Base-by-base conservation (phyloP, 441 rosid species). In the Mallotus japonicus region DNA sequence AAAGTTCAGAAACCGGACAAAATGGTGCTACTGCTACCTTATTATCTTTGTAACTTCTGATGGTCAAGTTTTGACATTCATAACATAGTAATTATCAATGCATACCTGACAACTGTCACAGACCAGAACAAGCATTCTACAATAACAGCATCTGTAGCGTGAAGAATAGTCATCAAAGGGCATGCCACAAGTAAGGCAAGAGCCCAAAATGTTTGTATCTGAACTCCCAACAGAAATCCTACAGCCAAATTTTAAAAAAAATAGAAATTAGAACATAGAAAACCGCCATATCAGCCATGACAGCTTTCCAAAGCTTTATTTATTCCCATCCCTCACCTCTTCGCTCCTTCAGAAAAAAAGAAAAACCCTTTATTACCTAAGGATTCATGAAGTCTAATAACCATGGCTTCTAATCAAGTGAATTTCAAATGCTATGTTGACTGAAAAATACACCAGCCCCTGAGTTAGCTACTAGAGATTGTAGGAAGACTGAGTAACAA, bases 121-220 rank as follows among this genome's bases (percentile, higher is more conserved):
- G 83, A 95, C 89, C 84, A 95, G 84, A 67, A 95, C 94, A 79
- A 95, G 99, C 93, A 92, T 95, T 74, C 96, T 83, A 82, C 97
- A 92, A 60, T 79, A 70, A 64, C 72, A 82, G 85, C 97, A 92
- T 75, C 97, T 86, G 77, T 90, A 85, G 65, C 97, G 93, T 62
- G 91, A 80, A 70, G 93, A 87, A 80, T 95, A 92, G 81, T 95
- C 92, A 67, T 95, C 97, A 51, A 87, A 95, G 44, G 85, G 74
- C 69, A 82, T 70, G 72, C 83, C 83, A 82, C 96, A 92, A 67
- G 85, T 83, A 81, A 90, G 92, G 83, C 99, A 95, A 77, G 75
- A 75, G 47, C 97, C 94, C 75, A 87, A 12, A 70, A 88, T 68
- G 70, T 82, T 80, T 70, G 83, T 67, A 74, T 85, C 83, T 46